phyloP scores from a whole-genome alignment of 805 yeast genomes.

The Myxozyma neotropica region DNA sequence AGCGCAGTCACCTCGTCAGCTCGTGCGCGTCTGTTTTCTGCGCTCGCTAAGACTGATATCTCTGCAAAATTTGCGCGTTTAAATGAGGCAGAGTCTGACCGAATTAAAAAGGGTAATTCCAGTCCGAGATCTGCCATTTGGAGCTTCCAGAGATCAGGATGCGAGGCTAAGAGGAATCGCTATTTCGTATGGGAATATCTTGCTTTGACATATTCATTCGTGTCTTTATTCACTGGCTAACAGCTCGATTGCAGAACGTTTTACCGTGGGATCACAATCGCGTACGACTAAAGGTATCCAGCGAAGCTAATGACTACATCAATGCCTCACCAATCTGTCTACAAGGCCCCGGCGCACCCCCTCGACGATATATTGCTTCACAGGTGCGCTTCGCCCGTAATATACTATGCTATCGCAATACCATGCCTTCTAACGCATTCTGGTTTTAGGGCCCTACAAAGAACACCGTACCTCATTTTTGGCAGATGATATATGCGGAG shows the following conservation, averaged over 20 bases:
- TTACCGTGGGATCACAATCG: constrained; percentile 76
- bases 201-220: not conserved
- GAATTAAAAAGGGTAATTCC: not conserved
- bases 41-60: not conserved
- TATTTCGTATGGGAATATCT: constrained; percentile 1
- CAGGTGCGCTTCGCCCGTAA: constrained; percentile 42
- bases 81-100: not conserved
- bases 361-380: constrained; percentile 42
- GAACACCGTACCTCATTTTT: constrained; percentile 78
- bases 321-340: constrained; percentile 77
- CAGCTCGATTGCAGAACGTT: constrained; percentile 47
- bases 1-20: not conserved
- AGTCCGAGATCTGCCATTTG: not conserved
- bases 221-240: not conserved
- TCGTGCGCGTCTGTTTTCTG: not conserved
- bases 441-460: constrained; percentile 73
- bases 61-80: constrained; percentile 3
- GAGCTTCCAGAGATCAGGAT: constrained; percentile 1
- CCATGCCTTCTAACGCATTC: not conserved
- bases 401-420: not conserved
- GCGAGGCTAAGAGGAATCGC: constrained; percentile 3
- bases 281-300: constrained; percentile 51
- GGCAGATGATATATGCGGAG: constrained; percentile 70
- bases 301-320: constrained; percentile 59
- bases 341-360: constrained; percentile 38